Base-by-base conservation (phyloP, 2,329 filamentous ascomycete species). In the Colletotrichum trifolii region DNA sequence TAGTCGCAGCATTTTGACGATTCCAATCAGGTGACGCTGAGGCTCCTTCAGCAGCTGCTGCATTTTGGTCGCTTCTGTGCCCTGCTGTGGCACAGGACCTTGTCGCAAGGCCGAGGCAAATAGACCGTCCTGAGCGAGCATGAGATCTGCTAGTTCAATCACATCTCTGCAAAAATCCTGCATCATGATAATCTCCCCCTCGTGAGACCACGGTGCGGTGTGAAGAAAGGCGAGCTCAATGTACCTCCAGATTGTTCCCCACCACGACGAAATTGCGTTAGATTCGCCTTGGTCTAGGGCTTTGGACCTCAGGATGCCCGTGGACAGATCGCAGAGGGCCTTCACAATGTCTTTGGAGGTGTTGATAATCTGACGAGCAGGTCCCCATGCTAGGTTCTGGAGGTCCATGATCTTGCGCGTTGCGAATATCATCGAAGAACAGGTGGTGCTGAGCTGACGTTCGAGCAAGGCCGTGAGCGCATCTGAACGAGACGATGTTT, bases 101-200 rank as follows among this genome's bases (percentile, higher is more conserved):
- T 68, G 63, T 69, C 45, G 58, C 54, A 94, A 76, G 11, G 92
- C 91, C 49, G 90, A 91, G 2, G 92, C 88, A 68, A 99, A 89
- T 64, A 97, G 86, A 54, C 89, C 90, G 75, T 96, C 96, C 71
- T 97, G 90, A 45, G 92, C 89, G 73, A 98, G 92, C 2, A 97
- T 84, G 40, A 87, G 85, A 73, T 97, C 92, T 1, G 95, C 94
- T 73, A 97, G 92, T 71, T 98, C 93, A 87, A 99, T 99, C 12
- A 92, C 92, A 73, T 97, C 93, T 69, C 96, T 90, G 74, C 94
- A 97, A 72, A 98, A 97, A 62, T 97, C 90, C 71, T 94, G 90
- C 92, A 99, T 94, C 58, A 87, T 83, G 17, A 83, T 78, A 74
- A 93, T 96, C 54, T 95, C 90, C 64, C 92, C 88, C 4, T 85